These are phyloP conservation scores for Fusarium sp. DNA, from an alignment of 2,329 filamentous ascomycete species.

Conservation along the genomic window DNA sequence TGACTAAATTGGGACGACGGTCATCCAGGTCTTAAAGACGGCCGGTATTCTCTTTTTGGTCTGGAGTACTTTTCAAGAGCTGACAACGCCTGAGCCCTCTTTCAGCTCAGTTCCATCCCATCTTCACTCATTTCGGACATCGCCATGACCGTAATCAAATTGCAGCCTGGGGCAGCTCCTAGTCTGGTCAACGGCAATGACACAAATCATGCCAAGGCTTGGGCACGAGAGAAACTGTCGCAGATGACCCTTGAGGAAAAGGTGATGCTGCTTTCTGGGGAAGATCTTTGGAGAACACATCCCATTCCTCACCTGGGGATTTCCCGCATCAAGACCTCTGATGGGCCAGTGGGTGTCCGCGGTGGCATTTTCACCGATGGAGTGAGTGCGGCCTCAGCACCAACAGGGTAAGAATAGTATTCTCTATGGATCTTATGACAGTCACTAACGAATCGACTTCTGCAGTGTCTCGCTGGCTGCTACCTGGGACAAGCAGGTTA, in stretches of 20 bases:
- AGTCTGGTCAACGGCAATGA: background rate
- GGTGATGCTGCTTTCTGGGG: slow-evolving; percentile 6
- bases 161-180: background rate
- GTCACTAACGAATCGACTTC: background rate
- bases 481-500: slow-evolving; percentile 13
- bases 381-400: slow-evolving; percentile 20
- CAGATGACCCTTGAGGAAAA: slow-evolving; percentile 28
- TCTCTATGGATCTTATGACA: no score
- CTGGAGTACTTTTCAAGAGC: background rate
- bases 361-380: slow-evolving; percentile 26
- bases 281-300: slow-evolving; percentile 22
- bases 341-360: slow-evolving; percentile 24
- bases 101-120: background rate
- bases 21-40: background rate
- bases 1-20: background rate
- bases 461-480: slow-evolving; percentile 25
- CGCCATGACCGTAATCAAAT: background rate
- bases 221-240: slow-evolving; percentile 3
- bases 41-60: background rate
- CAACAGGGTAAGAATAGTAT: slow-evolving; percentile 12
- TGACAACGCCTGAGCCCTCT: background rate
- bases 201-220: background rate
- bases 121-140: background rate
- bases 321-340: slow-evolving; percentile 26
- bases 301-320: slow-evolving; percentile 2